Conservation (phyloP, 2,329 filamentous ascomycete genomes). For the Fusarium foetens region DNA sequence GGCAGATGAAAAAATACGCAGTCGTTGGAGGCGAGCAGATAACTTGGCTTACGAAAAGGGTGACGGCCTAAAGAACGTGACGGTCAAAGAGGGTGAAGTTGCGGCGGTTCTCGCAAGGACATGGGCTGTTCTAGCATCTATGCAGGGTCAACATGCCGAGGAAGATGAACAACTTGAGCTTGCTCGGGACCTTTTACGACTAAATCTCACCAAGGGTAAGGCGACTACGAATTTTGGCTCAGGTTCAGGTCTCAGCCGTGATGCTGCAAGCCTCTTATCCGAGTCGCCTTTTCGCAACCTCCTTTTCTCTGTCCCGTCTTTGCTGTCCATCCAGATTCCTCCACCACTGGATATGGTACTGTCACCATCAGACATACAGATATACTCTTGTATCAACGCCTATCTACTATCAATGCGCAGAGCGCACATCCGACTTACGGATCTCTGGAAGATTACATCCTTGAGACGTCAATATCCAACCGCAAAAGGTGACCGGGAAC, state of each 20-base stretch:
- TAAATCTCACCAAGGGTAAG: constrained; percentile 68
- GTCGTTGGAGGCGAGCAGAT: constrained; percentile 73
- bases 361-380: constrained; percentile 76
- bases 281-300: constrained; percentile 78
- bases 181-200: constrained; percentile 78
- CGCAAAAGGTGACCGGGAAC: constrained; percentile 69
- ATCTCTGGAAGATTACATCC: constrained; percentile 86
- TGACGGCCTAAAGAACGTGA: constrained; percentile 57
- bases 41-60: constrained; percentile 67
- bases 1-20: constrained; percentile 82
- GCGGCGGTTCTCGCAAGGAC: constrained; percentile 78
- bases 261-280: constrained; percentile 51
- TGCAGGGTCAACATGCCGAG: constrained; percentile 75
- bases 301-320: constrained; percentile 77
- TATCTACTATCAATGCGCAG: constrained; percentile 88
- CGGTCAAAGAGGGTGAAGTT: constrained; percentile 88
- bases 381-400: constrained; percentile 86
- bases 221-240: constrained; percentile 52
- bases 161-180: constrained; percentile 87
- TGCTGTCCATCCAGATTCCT: constrained; percentile 76
- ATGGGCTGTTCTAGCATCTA: constrained; percentile 81
- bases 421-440: constrained; percentile 84
- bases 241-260: constrained; percentile 49
- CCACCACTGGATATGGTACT: constrained; percentile 91
- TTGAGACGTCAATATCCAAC: constrained; percentile 81